Evolutionary conservation across 2,329 filamentous ascomycete species (phyloP).

Genomic region (Conoideocrella luteorostrata): DNA sequence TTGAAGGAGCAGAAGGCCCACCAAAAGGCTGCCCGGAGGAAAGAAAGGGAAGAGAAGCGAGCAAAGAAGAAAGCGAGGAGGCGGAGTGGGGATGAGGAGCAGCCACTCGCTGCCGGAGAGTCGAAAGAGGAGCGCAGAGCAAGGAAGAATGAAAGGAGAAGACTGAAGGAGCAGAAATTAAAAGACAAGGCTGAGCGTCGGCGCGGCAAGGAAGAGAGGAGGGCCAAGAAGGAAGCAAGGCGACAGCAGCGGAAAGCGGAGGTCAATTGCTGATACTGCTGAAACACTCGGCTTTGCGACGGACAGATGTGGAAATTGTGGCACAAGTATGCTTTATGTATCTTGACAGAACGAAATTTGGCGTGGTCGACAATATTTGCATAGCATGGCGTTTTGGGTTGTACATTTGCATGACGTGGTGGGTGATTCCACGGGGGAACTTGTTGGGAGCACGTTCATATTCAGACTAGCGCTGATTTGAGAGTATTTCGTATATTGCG

Average conservation of each 20-base stretch:
- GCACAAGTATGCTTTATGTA: neutral
- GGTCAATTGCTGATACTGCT: neutral
- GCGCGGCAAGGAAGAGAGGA: slow-evolving; percentile 35
- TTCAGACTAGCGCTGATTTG: too few relatives aligned
- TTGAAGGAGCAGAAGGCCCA: slow-evolving; percentile 19
- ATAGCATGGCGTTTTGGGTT: slow-evolving; percentile 10
- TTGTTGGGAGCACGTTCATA: too few relatives aligned
- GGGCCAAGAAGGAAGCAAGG: slow-evolving; percentile 37
- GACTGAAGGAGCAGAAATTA: slow-evolving; percentile 21
- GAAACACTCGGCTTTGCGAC: neutral
- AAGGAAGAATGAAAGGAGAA: slow-evolving; percentile 26
- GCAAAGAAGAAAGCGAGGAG: slow-evolving; percentile 14
- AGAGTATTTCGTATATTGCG: too few relatives aligned
- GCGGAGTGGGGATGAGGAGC: slow-evolving; percentile 12
- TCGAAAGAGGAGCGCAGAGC: slow-evolving; percentile 37
- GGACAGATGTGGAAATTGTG: neutral
- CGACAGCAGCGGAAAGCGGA: slow-evolving; percentile 29
- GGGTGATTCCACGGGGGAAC: too few relatives aligned
- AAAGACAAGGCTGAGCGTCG: slow-evolving; percentile 15
- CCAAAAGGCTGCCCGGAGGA: slow-evolving; percentile 20
- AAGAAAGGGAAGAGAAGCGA: slow-evolving; percentile 4
- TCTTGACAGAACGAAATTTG: neutral
- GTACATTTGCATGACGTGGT: too few relatives aligned
- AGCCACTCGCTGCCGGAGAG: slow-evolving; percentile 11
- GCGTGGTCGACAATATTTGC: slow-evolving; percentile 1